Evolutionary conservation across 306 rosid genomes (phyloP).

Genomic region (Quercus glauca): DNA sequence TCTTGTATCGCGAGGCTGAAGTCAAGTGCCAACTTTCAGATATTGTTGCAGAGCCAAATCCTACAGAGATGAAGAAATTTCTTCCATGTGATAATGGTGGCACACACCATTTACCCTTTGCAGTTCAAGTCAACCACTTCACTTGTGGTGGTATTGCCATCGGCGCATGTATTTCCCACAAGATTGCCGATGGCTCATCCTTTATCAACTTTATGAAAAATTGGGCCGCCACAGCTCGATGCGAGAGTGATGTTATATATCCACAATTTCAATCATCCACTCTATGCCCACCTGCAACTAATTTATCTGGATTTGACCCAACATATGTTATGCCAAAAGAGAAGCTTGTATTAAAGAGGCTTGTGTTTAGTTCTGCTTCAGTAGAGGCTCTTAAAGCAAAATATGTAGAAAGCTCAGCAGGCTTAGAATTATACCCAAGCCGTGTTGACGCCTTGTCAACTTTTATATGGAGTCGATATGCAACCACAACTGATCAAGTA

Average conservation of each 20-base stretch:
- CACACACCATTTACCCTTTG: background rate
- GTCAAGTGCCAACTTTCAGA: no score
- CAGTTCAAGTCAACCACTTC: conserved; percentile 20
- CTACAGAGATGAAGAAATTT: no score
- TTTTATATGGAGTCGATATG: no score
- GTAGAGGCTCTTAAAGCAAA: background rate
- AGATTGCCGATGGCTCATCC: conserved; percentile 25
- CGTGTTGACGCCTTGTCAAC: background rate
- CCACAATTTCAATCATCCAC: conserved; percentile 10
- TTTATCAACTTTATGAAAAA: conserved; percentile 13
- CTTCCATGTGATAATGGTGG: no score
- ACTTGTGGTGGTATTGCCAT: conserved; percentile 29
- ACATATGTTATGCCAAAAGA: conserved; percentile 1
- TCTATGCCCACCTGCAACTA: conserved; percentile 6
- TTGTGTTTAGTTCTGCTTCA: no score
- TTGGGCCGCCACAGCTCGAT: conserved; percentile 24
- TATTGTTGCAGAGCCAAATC: no score
- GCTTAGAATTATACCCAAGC: background rate
- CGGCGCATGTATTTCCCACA: conserved; percentile 27
- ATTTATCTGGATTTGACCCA: background rate
- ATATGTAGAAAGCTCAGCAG: background rate
- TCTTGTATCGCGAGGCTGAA: no score
- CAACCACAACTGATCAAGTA: no score
- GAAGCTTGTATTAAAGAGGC: no score
- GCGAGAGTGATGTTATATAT: background rate